A percentile compares a stretch with the other conserved stretches of the same genome.
Conservation (phyloP, 441 rosid genomes). For the Pelargonium fulgidum region DNA sequence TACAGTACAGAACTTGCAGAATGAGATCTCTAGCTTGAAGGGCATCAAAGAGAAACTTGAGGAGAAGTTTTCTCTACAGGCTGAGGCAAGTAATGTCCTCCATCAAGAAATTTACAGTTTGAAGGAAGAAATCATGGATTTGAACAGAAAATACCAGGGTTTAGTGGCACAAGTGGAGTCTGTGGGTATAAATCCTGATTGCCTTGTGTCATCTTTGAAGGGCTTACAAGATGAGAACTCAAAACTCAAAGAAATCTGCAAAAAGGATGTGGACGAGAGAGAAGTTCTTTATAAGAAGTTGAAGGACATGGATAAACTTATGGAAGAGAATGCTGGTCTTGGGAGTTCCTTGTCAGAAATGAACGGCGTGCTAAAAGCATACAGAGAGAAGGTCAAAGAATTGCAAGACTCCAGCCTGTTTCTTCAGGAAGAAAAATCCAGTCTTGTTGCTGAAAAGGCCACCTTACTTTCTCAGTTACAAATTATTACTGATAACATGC, state of each 20-base stretch:
- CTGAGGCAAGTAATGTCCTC: constrained; percentile 37
- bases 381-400: constrained; percentile 39
- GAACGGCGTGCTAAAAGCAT: constrained; percentile 40
- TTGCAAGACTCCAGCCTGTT: constrained; percentile 54
- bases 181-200: constrained; percentile 47
- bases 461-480: constrained; percentile 80
- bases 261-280: constrained; percentile 37
- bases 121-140: constrained; percentile 38
- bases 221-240: constrained; percentile 49
- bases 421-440: constrained; percentile 54
- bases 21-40: constrained; percentile 44
- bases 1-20: constrained; percentile 38
- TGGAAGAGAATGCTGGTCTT: constrained; percentile 50
- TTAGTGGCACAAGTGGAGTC: constrained; percentile 44
- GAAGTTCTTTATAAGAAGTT: constrained; percentile 35
- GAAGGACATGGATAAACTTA: constrained; percentile 37
- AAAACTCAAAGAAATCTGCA: constrained; percentile 38
- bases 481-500: constrained; percentile 56
- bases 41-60: constrained; percentile 56
- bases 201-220: constrained; percentile 41
- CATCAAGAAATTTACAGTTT: constrained; percentile 43
- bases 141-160: constrained; percentile 39
- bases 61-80: constrained; percentile 41
- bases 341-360: constrained; percentile 44
- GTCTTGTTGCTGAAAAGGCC: constrained; percentile 43